Percentiles rank a stretch among this genome's conserved stretches.
Evolutionary conservation across 371 early-diverging fungal species (phyloP).

Genomic region (Saksenaea oblongispora): DNA sequence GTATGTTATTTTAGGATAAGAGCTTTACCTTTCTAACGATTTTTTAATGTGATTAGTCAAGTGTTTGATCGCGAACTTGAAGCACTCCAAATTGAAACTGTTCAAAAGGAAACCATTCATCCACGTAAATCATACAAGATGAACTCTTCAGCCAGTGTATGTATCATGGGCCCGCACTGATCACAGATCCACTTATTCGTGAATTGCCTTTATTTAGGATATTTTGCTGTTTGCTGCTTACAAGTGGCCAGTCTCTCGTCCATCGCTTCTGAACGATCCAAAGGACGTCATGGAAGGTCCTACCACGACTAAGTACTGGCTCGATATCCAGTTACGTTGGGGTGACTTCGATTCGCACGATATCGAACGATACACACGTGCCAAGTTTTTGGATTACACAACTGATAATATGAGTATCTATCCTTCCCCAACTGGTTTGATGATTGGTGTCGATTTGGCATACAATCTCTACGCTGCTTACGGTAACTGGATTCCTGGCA

Average conservation of each 20-base stretch:
- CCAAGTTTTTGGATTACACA: constrained; percentile 97
- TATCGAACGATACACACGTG: constrained; percentile 96
- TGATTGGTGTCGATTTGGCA: constrained; percentile 97
- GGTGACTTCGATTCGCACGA: constrained; percentile 99
- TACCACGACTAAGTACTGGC: constrained; percentile 97
- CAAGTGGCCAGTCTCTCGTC: constrained; percentile 97
- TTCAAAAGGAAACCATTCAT: constrained; percentile 98
- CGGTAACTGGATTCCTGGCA: constrained; percentile 98
- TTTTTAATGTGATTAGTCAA: constrained; percentile 65
- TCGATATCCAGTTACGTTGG: constrained; percentile 98
- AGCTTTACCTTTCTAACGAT: neutral
- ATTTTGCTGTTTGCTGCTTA: constrained; percentile 95
- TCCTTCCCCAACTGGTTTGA: constrained; percentile 95
- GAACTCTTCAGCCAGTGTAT: constrained; percentile 68
- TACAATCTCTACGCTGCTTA: constrained; percentile 93
- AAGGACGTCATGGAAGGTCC: constrained; percentile 94
- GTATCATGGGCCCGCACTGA: neutral
- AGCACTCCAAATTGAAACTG: constrained; percentile 97
- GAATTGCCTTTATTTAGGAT: constrained; percentile 65
- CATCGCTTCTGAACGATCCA: constrained; percentile 88
- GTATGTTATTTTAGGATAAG: constrained; percentile 9
- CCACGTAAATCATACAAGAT: constrained; percentile 99
- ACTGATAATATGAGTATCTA: constrained; percentile 98
- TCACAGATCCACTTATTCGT: neutral
- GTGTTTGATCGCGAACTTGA: constrained; percentile 98